Evolutionary conservation across 768 basidiomycete genomes (phyloP), one percentile per base, ranked within the genome.

Genomic region (Suillus weaverae): DNA sequence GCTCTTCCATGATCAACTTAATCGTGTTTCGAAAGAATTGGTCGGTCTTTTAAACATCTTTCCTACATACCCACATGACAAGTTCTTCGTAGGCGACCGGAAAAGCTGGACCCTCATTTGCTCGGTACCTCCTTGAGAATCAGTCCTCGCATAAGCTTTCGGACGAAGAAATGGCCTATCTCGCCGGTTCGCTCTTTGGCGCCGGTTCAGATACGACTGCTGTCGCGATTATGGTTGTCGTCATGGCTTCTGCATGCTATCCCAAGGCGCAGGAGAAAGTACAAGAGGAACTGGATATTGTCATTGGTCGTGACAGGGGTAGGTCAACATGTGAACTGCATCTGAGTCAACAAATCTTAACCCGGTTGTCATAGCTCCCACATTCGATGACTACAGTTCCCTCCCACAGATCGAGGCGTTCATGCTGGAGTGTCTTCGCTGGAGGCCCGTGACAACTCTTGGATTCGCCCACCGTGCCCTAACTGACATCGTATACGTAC

Each of bases 151-250:
- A 86, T 55, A 83, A 81, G 13, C 80, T 89, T 11, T 81, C 85
- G 3, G 78, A 85, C 62, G 78, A 84, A 62, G 87, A 89, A 69
- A 81, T 83, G 33, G 84, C 87, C 0, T 89, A 89, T 70, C 81
- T 89, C 32, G 84, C 85, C 0, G 88, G 88, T 0, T 81, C 82
- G 44, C 84, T 89, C 74, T 89, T 87, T 65, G 88, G 88, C 32
- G 88, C 87, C 39, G 88, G 88, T 16, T 83, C 85, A 0, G 88
- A 88, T 67, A 89, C 88, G 68, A 89, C 86, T 10, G 85, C 86
- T 4, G 82, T 85, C 13, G 86, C 83, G 0, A 84, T 88, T 64
- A 84, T 83, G 68, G 76, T 86, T 46, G 70, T 79, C 2, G 73
- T 89, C n/a, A 81, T 89, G 78, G 86, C 87, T 20, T 81, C 87